phyloP scores from a whole-genome alignment of 225 moss, liverwort and hornwort genomes.

The Asterella californica region DNA sequence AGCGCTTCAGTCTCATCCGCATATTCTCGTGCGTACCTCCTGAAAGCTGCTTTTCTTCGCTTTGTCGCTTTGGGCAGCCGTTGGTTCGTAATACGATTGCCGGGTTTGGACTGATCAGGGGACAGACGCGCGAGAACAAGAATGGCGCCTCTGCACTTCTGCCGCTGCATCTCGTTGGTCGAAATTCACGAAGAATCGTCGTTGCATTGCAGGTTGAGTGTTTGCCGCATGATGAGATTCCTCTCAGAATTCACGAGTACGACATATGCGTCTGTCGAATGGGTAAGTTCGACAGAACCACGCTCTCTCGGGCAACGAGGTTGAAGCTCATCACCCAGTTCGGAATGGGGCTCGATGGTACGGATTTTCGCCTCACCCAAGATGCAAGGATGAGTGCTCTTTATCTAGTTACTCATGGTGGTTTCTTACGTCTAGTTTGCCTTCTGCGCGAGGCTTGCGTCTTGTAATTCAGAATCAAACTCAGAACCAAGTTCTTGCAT shows the following conservation, averaged over 20 bases:
- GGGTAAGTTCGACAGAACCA: constrained; percentile 36
- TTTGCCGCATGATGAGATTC: constrained; percentile 47
- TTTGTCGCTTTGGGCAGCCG: neutral
- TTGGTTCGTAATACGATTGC: neutral
- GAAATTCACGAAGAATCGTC: constrained; percentile 13
- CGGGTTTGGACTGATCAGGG: neutral
- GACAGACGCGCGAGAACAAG: neutral
- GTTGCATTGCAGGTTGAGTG: constrained; percentile 50
- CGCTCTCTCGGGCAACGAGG: constrained; percentile 50
- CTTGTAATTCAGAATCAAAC: neutral
- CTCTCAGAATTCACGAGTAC: constrained; percentile 51
- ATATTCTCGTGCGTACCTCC: constrained; percentile 28
- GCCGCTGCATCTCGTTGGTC: neutral
- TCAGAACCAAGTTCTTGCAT: neutral
- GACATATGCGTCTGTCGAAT: constrained; percentile 61
- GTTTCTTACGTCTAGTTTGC: neutral
- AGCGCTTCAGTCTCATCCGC: constrained; percentile 28
- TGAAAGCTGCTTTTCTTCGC: neutral
- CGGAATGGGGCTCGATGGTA: constrained; percentile 83
- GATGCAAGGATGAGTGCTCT: neutral
- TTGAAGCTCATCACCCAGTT: constrained; percentile 69
- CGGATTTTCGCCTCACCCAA: neutral
- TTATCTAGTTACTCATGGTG: neutral
- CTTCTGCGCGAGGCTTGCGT: too few species aligned
- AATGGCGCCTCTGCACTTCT: neutral